These are phyloP conservation scores for Podosphaera fusca DNA, from an alignment of 2,329 filamentous ascomycete genomes.

Conservation along the genomic window DNA sequence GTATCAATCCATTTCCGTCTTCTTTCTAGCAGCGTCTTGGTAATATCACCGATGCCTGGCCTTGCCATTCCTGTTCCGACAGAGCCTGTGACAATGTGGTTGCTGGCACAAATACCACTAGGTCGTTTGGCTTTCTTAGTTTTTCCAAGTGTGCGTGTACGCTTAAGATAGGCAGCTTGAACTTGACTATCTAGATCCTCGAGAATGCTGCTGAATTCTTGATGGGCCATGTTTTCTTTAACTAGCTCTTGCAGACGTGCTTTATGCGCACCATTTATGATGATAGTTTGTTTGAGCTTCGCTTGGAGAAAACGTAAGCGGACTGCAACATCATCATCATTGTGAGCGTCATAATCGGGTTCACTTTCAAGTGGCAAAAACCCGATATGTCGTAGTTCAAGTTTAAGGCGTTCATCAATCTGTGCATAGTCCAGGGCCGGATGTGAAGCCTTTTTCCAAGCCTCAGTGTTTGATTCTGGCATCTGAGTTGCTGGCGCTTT, in stretches of 20 bases:
- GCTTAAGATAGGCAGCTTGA: constrained; percentile 84
- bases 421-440: constrained; percentile 63
- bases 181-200: constrained; percentile 92
- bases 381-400: constrained; percentile 76
- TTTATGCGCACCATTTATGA: constrained; percentile 80
- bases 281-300: constrained; percentile 59
- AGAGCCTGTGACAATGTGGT: constrained; percentile 30
- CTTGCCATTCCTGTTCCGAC: constrained; percentile 38
- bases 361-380: constrained; percentile 47
- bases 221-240: constrained; percentile 80
- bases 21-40: constrained; percentile 79
- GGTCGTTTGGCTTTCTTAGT: constrained; percentile 72
- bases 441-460: constrained; percentile 57
- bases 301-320: constrained; percentile 68
- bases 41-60: constrained; percentile 75
- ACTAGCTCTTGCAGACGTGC: constrained; percentile 66
- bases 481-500: constrained; percentile 53
- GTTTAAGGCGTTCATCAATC: constrained; percentile 75
- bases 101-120: constrained; percentile 51
- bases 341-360: constrained; percentile 70
- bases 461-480: constrained; percentile 49
- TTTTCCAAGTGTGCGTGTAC: constrained; percentile 82
- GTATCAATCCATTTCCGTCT: constrained; percentile 73
- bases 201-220: constrained; percentile 90
- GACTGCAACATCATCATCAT: constrained; percentile 82